Conservation (phyloP, 225 moss, liverwort and hornwort genomes). For the Physcomitrium patens region DNA sequence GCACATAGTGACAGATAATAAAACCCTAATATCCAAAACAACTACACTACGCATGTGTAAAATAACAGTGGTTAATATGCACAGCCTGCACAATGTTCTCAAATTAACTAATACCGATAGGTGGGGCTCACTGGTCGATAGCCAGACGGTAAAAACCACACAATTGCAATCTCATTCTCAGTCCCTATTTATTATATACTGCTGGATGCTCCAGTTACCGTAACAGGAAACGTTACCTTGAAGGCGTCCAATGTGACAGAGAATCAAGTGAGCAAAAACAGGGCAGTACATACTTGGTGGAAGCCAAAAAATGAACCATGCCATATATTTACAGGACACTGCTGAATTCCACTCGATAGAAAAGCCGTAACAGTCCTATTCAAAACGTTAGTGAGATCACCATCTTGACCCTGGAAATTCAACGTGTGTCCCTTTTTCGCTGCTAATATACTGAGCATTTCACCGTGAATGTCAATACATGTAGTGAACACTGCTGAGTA, state of each 20-base stretch:
- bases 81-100: neutral
- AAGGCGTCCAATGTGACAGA: constrained; percentile 6
- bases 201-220: neutral
- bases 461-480: constrained; percentile 51
- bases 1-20: neutral
- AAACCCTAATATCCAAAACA: neutral
- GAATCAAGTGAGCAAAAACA: neutral
- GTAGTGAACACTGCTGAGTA: constrained; percentile 74
- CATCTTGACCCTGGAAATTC: neutral
- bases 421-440: neutral
- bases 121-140: neutral
- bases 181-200: neutral
- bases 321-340: neutral
- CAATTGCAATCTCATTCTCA: neutral
- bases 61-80: neutral
- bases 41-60: neutral
- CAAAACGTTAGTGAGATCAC: neutral
- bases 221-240: constrained; percentile 35
- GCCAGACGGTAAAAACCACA: neutral
- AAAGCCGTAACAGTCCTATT: neutral
- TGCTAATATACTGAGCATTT: no score
- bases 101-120: neutral
- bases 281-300: neutral
- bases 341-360: neutral
- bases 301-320: constrained; percentile 10